A percentile compares a stretch with the other conserved stretches of the same genome.
These are phyloP conservation scores for Macaranga tanarius DNA, from an alignment of 441 rosid species.

Conservation along the genomic window DNA sequence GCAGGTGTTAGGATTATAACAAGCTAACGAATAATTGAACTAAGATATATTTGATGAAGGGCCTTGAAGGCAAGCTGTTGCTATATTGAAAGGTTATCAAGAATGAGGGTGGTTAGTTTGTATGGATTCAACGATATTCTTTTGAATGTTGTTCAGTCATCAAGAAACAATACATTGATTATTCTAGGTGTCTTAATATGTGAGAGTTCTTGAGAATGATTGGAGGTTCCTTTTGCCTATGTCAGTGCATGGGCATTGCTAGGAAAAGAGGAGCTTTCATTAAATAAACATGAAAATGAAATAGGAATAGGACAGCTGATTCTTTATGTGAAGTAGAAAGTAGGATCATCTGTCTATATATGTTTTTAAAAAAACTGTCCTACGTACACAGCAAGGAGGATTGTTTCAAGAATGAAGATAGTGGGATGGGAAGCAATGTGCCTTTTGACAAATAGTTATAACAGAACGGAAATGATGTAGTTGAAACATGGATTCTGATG, in stretches of 20 bases:
- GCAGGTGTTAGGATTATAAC: not conserved
- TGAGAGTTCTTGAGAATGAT: not conserved
- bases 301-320: not conserved
- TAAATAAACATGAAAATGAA: too few species aligned
- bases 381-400: too few species aligned
- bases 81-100: not conserved
- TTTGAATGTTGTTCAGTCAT: not conserved
- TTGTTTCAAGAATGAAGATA: too few species aligned
- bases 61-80: not conserved
- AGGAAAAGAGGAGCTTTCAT: not conserved
- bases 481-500: not conserved
- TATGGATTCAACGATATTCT: not conserved
- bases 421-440: too few species aligned
- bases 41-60: not conserved
- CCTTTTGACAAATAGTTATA: not conserved
- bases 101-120: not conserved
- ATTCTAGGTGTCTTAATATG: not conserved
- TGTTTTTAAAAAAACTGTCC: too few species aligned
- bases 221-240: not conserved
- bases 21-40: not conserved
- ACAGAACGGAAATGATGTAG: not conserved
- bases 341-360: too few species aligned
- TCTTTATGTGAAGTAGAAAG: too few species aligned
- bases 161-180: not conserved
- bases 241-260: not conserved